Base-by-base conservation (phyloP, 1,284 basidiomycete species). In the Mycena sp. region DNA sequence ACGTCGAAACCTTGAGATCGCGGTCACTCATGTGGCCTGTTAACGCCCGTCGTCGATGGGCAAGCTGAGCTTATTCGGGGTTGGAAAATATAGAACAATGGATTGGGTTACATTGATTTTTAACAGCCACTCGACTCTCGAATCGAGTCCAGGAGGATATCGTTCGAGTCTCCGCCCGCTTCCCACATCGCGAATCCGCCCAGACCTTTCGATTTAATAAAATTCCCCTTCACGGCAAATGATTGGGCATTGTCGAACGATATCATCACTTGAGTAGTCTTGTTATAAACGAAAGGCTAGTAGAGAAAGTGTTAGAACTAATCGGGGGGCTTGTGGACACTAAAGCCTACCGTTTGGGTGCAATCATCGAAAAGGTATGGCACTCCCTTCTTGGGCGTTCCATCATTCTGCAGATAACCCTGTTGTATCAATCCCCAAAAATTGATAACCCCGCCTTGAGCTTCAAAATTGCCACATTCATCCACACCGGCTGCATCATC, bases 281-380 rank as follows among this genome's bases (percentile, higher is more conserved):
- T 57, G 72, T 88, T 81, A 74, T 90, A 92, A n/a, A 92, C 81
- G 68, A 84, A 91, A 1, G 89, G 85, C 89, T 91, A n/a, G n/a
- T n/a, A n/a, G 57, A 5, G 32, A 46, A 37, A 60, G 7, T 26
- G 19, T 26, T 19, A 9, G 21, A 46, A 60, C 14, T n/a, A n/a
- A 19, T 54, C 23, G 53, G 46, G 29, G 54, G 60, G 46, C 40
- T 40, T 3, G 58, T 25, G 44, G 1, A 43, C 29, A 23, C 49
- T 32, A 17, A 55, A 57, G 26, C 30, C 67, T 60, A 91, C 89
- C 44, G 90, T 91, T 73, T 90, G 84, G 63, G 83, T 87, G 78
- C 90, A 91, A 16, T 80, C 73, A 67, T 91, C 89, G 67, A 77
- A 90, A 16, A 77, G 64, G 70, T 85, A 85, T 28, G 78, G 74